phyloP scores from a whole-genome alignment of 2,329 filamentous ascomycete species.

The Aspergillus pseudoterreus region DNA sequence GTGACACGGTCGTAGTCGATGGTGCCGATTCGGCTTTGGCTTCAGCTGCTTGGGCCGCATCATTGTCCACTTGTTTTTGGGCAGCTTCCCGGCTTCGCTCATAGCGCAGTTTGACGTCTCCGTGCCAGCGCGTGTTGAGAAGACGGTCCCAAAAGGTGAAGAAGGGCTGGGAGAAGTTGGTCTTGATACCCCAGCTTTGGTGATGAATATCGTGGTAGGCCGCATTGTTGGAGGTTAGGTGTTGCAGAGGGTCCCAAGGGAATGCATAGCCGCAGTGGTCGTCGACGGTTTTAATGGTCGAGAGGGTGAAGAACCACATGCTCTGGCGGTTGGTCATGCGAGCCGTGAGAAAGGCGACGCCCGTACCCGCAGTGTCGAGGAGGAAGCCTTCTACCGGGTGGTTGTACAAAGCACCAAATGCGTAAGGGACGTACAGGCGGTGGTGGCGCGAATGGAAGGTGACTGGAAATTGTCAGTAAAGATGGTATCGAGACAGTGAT shows the following conservation, averaged over 20 bases:
- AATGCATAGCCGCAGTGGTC: constrained; percentile 97
- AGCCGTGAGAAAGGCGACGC: constrained; percentile 74
- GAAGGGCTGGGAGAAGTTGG: constrained; percentile 48
- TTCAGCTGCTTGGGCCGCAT: constrained; percentile 20
- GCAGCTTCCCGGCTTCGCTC: constrained; percentile 54
- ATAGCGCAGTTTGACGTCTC: constrained; percentile 59
- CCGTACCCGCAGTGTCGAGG: constrained; percentile 84
- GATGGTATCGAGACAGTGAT: neutral
- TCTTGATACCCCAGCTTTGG: constrained; percentile 97
- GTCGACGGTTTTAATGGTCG: constrained; percentile 93
- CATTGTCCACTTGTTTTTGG: constrained; percentile 54
- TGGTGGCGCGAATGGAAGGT: constrained; percentile 94
- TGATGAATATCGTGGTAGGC: constrained; percentile 98
- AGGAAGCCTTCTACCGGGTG: constrained; percentile 92
- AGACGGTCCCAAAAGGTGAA: constrained; percentile 93
- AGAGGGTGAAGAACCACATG: constrained; percentile 84
- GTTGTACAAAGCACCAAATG: constrained; percentile 95
- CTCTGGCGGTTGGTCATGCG: constrained; percentile 81
- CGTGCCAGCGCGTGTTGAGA: constrained; percentile 78
- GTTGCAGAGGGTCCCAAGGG: constrained; percentile 90
- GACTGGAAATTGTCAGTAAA: constrained; percentile 46
- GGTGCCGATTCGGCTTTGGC: constrained; percentile 24
- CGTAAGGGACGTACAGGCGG: constrained; percentile 94
- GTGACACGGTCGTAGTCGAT: constrained; percentile 20
- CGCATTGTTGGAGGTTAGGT: constrained; percentile 90